Conservation (phyloP, 177 flowering plant species). For the Vitis hybrid region DNA sequence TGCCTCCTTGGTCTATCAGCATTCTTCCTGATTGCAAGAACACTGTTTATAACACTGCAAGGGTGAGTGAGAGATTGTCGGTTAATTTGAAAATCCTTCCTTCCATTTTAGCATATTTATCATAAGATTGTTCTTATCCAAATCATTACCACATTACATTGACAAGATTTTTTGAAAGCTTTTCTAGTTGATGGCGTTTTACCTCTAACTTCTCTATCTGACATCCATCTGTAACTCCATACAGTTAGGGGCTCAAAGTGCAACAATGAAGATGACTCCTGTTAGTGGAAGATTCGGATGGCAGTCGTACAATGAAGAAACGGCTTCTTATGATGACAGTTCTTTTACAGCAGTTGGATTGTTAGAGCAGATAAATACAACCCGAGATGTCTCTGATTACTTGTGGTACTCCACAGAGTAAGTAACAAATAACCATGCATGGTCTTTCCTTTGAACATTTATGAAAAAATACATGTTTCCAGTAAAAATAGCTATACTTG, state of each 20-base stretch:
- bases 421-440: constrained; percentile 20
- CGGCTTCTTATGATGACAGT: constrained; percentile 40
- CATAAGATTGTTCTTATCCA: no score
- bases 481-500: no score
- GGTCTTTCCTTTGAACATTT: not conserved
- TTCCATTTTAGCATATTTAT: no score
- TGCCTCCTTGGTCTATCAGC: constrained; percentile 86
- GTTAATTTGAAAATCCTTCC: no score
- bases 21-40: constrained; percentile 81
- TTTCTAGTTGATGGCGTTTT: no score
- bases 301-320: constrained; percentile 64
- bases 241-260: constrained; percentile 66
- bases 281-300: constrained; percentile 55
- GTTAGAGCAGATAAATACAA: constrained; percentile 70
- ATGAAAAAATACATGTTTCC: not conserved
- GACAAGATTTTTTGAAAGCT: no score
- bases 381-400: constrained; percentile 62
- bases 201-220: no score
- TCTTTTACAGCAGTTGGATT: constrained; percentile 49
- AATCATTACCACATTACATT: no score
- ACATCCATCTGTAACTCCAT: not conserved
- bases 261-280: constrained; percentile 63
- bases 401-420: constrained; percentile 78
- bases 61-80: constrained; percentile 39
- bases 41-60: constrained; percentile 73